phyloP scores from a whole-genome alignment of 1,139 yeast genomes.

The Pichia sp. region DNA sequence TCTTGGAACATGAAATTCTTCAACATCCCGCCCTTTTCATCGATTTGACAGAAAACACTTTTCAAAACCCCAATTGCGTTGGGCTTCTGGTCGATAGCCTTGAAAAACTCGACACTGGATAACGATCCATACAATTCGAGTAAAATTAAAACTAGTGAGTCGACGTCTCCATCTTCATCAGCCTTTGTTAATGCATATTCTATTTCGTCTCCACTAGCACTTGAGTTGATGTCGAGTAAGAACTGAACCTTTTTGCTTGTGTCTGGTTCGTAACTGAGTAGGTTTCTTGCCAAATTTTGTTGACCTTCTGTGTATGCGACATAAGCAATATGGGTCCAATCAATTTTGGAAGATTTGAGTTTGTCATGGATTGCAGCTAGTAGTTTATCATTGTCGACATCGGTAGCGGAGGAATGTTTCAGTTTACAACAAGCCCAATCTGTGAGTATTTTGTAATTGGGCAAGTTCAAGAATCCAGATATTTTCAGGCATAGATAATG shows the following conservation, averaged over 20 bases:
- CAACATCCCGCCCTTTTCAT: conserved; percentile 32
- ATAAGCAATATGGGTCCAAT: conserved; percentile 61
- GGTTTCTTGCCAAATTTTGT: conserved; percentile 54
- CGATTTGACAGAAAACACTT: conserved; percentile 1
- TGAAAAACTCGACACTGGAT: conserved; percentile 51
- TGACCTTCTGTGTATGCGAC: conserved; percentile 86
- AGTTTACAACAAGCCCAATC: conserved; percentile 84
- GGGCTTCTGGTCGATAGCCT: conserved; percentile 44
- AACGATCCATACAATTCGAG: conserved; percentile 45
- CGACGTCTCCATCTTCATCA: conserved; percentile 60
- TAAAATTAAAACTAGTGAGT: conserved; percentile 59
- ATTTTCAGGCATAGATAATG: conserved; percentile 64
- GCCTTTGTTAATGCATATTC: conserved; percentile 69
- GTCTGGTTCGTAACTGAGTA: conserved; percentile 66
- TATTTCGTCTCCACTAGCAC: conserved; percentile 38
- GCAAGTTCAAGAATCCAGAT: conserved; percentile 48
- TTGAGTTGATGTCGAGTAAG: conserved; percentile 55
- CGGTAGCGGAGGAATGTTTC: conserved; percentile 46
- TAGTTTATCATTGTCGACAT: conserved; percentile 55
- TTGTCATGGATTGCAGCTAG: conserved; percentile 47
- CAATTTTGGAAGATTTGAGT: conserved; percentile 38
- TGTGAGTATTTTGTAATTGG: conserved; percentile 55
- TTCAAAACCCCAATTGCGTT: conserved; percentile 32
- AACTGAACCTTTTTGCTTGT: conserved; percentile 59
- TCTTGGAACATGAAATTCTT: conserved; percentile 58